These are phyloP conservation scores for Setaria viridis DNA, from an alignment of 202 grass and related monocot genomes.

Conservation along the genomic window DNA sequence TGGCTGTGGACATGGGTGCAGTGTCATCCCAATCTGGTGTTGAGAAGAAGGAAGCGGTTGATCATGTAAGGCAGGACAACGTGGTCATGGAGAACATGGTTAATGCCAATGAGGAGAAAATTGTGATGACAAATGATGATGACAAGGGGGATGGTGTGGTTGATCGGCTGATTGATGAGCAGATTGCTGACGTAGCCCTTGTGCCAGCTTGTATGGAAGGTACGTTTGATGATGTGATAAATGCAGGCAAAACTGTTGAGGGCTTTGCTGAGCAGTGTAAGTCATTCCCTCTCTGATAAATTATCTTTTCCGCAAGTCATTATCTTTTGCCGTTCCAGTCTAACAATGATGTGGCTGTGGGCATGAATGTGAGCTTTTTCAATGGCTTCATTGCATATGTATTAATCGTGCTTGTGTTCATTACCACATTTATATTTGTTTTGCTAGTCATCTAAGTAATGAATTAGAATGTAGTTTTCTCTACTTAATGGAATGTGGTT, in stretches of 20 bases:
- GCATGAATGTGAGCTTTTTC: neutral
- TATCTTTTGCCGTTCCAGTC: neutral
- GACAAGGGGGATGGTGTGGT: conserved; percentile 23
- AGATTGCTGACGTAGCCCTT: neutral
- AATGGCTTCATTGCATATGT: conserved; percentile 11
- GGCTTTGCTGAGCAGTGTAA: conserved; percentile 51
- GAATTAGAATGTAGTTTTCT: conserved; percentile 1
- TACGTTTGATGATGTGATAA: conserved; percentile 16
- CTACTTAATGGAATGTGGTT: conserved; percentile 8
- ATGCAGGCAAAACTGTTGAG: neutral
- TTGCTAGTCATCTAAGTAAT: conserved; percentile 18
- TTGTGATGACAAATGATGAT: conserved; percentile 34
- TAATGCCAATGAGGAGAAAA: conserved; percentile 41
- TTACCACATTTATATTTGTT: conserved; percentile 24
- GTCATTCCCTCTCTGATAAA: conserved; percentile 7
- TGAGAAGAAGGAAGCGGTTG: conserved; percentile 30
- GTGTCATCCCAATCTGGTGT: conserved; percentile 22
- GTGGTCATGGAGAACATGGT: conserved; percentile 5
- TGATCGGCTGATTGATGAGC: conserved; percentile 22
- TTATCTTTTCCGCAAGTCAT: neutral
- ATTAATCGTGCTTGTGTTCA: conserved; percentile 12
- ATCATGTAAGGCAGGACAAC: conserved; percentile 25
- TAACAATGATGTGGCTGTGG: neutral
- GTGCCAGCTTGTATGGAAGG: conserved; percentile 2
- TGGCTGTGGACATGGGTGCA: conserved; percentile 8